A percentile compares a stretch with the other conserved stretches of the same genome.
phyloP scores from a whole-genome alignment of 73 alveolate species.

The Tetrahymena borealis region DNA sequence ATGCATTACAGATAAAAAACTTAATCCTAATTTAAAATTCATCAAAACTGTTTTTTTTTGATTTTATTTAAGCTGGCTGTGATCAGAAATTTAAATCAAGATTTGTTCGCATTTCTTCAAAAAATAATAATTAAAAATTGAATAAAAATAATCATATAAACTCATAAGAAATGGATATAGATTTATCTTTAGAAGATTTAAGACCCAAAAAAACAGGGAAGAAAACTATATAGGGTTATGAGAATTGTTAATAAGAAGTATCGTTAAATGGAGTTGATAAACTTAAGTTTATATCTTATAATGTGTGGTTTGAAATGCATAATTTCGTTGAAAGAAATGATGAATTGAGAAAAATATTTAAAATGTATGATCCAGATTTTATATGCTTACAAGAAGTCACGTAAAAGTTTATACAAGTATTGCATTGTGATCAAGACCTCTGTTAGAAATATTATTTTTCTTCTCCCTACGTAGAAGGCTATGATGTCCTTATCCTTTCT shows the following conservation, averaged over 20 bases:
- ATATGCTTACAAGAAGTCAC: constrained; percentile 57
- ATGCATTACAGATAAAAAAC: no score
- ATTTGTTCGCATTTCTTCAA: no score
- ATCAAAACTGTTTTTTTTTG: no score
- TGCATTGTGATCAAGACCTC: constrained; percentile 1
- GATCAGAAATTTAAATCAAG: no score
- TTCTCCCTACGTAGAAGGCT: constrained; percentile 28
- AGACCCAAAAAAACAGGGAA: not conserved
- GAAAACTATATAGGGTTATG: not conserved
- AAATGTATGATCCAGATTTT: constrained; percentile 45
- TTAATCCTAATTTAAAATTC: no score
- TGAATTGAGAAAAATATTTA: constrained; percentile 26
- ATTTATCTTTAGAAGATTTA: not conserved
- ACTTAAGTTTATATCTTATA: constrained; percentile 36
- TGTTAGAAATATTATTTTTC: constrained; percentile 28
- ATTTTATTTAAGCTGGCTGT: no score
- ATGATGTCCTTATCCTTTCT: constrained; percentile 47
- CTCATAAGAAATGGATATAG: not conserved
- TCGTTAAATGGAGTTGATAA: not conserved
- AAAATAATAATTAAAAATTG: no score
- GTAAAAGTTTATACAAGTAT: not conserved
- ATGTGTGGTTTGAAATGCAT: constrained; percentile 58
- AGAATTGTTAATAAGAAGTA: not conserved
- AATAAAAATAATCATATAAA: not conserved
- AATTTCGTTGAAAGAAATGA: constrained; percentile 39